phyloP scores from a whole-genome alignment of 2,329 filamentous ascomycete genomes.

The Colletotrichum camelliae region DNA sequence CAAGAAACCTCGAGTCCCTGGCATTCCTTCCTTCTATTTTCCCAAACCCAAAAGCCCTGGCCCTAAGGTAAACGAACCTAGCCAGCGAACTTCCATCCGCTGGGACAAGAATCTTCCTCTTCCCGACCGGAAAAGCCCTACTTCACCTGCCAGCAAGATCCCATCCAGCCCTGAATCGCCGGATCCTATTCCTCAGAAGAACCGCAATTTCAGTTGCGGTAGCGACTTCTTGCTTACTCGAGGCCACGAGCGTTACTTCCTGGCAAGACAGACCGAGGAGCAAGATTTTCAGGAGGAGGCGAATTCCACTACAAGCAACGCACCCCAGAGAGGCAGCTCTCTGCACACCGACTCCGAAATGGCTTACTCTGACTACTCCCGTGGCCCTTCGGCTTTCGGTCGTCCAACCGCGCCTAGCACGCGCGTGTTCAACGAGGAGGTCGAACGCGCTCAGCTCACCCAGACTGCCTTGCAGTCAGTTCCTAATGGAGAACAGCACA shows the following conservation, averaged over 20 bases:
- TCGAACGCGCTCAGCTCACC: background rate
- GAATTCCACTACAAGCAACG: background rate
- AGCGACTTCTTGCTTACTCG: background rate
- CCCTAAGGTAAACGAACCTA: background rate
- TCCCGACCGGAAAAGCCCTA: background rate
- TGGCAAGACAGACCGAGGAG: background rate
- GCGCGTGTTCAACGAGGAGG: background rate
- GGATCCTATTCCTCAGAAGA: background rate
- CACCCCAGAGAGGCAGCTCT: background rate
- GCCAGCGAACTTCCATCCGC: background rate
- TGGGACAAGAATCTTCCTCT: conserved; percentile 12
- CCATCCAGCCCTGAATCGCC: background rate
- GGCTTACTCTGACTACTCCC: background rate
- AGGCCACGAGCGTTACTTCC: background rate
- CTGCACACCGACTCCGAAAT: background rate
- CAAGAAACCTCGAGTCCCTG: background rate
- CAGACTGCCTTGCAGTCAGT: background rate
- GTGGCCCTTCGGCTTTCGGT: background rate
- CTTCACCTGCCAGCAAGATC: background rate
- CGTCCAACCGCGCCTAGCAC: background rate
- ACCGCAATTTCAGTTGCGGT: background rate
- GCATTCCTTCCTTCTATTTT: background rate
- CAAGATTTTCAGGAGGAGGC: background rate
- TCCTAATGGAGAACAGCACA: background rate
- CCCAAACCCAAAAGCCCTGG: background rate